A percentile compares a stretch with the other conserved stretches of the same genome.
These are phyloP conservation scores for Stellera chamaejasme DNA, from an alignment of 345 rosid genomes.

Conservation along the genomic window DNA sequence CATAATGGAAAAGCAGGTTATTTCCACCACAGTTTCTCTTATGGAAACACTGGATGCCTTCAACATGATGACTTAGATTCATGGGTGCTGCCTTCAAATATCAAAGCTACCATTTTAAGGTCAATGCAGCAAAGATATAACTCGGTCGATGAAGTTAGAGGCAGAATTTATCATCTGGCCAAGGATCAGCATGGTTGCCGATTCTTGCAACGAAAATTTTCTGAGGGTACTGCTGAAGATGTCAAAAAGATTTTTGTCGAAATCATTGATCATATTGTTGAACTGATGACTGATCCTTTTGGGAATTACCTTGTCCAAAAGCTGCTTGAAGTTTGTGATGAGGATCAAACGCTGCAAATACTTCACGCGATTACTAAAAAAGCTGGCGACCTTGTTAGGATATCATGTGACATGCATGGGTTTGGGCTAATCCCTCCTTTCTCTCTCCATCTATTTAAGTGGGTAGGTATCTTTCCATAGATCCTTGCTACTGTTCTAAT, in stretches of 20 bases:
- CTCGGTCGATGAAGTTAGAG: constrained; percentile 44
- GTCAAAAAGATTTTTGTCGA: constrained; percentile 54
- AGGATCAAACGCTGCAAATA: constrained; percentile 52
- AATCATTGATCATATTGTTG: constrained; percentile 56
- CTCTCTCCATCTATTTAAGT: constrained; percentile 1
- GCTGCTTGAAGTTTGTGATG: constrained; percentile 70
- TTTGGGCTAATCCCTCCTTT: constrained; percentile 17
- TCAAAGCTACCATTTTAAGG: constrained; percentile 28
- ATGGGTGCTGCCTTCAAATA: constrained; percentile 24
- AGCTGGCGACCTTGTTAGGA: constrained; percentile 49
- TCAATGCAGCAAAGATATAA: constrained; percentile 38
- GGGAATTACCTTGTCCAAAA: constrained; percentile 78
- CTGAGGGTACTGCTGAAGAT: constrained; percentile 47
- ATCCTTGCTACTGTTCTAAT: neutral
- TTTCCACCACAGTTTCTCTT: constrained; percentile 19
- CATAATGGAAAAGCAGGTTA: constrained; percentile 37
- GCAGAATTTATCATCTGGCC: constrained; percentile 52
- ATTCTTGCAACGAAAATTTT: constrained; percentile 56
- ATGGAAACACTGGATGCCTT: constrained; percentile 25
- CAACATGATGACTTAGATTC: constrained; percentile 27
- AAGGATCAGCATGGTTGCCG: constrained; percentile 81
- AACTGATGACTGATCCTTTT: constrained; percentile 70
- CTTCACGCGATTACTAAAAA: constrained; percentile 47
- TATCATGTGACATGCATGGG: constrained; percentile 88
- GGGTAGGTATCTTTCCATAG: neutral